Percentiles rank a stretch among this genome's conserved stretches.
Conservation (phyloP, 768 basidiomycete genomes). For the Cyclocybe aegerita region DNA sequence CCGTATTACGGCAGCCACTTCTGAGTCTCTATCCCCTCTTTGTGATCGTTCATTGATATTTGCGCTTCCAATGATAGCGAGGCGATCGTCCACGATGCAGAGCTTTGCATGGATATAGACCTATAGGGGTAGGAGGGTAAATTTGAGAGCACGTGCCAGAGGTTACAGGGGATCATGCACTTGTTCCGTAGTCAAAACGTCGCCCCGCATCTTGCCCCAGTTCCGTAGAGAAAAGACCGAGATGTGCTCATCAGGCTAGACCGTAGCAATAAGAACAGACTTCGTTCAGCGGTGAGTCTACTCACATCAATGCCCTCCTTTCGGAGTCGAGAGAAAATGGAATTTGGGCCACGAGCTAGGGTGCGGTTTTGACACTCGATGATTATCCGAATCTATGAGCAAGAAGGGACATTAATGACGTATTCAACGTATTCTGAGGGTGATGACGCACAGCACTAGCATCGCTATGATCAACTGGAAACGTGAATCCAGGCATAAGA, state of each 20-base stretch:
- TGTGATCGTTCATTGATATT: constrained; percentile 98
- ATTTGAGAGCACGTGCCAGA: too few relatives aligned
- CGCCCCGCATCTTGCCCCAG: constrained; percentile 89
- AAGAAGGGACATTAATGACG: neutral
- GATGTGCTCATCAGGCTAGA: constrained; percentile 89
- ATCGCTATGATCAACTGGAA: constrained; percentile 89
- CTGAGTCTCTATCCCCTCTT: constrained; percentile 95
- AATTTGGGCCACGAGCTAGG: constrained; percentile 84
- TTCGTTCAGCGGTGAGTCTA: constrained; percentile 1
- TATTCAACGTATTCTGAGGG: constrained; percentile 5
- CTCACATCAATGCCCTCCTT: constrained; percentile 88
- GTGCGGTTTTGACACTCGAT: constrained; percentile 93
- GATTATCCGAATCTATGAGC: constrained; percentile 81
- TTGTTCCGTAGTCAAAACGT: constrained; percentile 85
- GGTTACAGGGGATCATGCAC: constrained; percentile 27
- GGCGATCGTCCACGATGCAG: constrained; percentile 90
- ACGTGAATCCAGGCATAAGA: constrained; percentile 89
- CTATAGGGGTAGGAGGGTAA: constrained; percentile 28
- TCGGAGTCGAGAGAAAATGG: constrained; percentile 83
- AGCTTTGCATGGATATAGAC: constrained; percentile 91
- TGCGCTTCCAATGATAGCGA: constrained; percentile 93
- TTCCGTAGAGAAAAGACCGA: constrained; percentile 87
- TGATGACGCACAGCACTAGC: constrained; percentile 75
- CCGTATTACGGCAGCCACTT: constrained; percentile 87
- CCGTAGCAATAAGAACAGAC: neutral